A percentile compares a stretch with the other conserved stretches of the same genome.
These are phyloP conservation scores for Mrakia gelida DNA, from an alignment of 768 basidiomycete species.

Conservation along the genomic window DNA sequence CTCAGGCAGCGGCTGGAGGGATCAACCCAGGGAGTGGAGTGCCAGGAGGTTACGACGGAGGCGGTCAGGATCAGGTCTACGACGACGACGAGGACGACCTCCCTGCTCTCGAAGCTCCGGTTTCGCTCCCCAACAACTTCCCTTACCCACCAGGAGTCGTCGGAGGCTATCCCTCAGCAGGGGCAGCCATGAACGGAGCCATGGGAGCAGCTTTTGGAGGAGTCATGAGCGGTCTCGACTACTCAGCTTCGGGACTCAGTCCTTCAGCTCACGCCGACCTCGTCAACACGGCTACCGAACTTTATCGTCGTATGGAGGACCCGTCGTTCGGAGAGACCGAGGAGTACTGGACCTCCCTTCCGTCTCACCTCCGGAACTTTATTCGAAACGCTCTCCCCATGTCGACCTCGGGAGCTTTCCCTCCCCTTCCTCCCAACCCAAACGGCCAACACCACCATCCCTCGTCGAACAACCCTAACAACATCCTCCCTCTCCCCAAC, in stretches of 20 bases:
- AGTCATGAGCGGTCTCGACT: conserved; percentile 31
- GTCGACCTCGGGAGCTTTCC: conserved; percentile 37
- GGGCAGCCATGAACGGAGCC: conserved; percentile 40
- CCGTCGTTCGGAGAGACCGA: conserved; percentile 50
- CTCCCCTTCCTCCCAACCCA: conserved; percentile 41
- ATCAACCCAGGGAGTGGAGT: conserved; percentile 21
- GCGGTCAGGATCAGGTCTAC: conserved; percentile 42
- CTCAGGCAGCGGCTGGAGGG: conserved; percentile 10
- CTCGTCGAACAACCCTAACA: conserved; percentile 2
- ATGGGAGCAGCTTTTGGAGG: conserved; percentile 33
- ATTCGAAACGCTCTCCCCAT: conserved; percentile 54
- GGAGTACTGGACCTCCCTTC: conserved; percentile 66
- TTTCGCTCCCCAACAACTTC: conserved; percentile 34
- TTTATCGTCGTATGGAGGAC: conserved; percentile 43
- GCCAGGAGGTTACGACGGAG: conserved; percentile 36
- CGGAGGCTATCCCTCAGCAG: conserved; percentile 50
- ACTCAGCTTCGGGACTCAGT: conserved; percentile 27
- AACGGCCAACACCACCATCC: conserved; percentile 35
- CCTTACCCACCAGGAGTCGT: conserved; percentile 49
- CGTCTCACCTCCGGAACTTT: conserved; percentile 64
- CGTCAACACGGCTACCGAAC: conserved; percentile 58
- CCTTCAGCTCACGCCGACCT: conserved; percentile 56
- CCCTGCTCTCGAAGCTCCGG: conserved; percentile 39
- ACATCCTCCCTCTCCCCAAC: conserved; percentile 8
- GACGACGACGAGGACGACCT: conserved; percentile 39